phyloP scores from a whole-genome alignment of 176 grass and related monocot species.

The Avena atlantica region DNA sequence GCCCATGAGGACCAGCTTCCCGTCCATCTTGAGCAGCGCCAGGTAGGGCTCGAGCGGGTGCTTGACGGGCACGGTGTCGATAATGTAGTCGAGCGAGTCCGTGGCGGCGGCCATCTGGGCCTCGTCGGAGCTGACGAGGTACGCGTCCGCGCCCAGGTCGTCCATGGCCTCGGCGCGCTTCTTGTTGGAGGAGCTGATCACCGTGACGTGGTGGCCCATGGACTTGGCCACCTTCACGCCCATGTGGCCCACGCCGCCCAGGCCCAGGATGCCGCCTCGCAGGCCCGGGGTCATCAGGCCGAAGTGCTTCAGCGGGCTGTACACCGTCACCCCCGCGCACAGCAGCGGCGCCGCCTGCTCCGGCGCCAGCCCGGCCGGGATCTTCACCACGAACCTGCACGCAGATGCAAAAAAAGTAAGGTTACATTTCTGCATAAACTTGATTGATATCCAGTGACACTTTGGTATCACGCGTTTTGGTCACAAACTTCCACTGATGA shows the following conservation, averaged over 20 bases:
- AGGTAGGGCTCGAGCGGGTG: slow-evolving; percentile 93
- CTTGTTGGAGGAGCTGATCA: slow-evolving; percentile 86
- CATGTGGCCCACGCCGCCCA: slow-evolving; percentile 97
- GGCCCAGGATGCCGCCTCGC: slow-evolving; percentile 73
- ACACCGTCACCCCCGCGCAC: slow-evolving; percentile 90
- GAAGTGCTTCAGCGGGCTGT: slow-evolving; percentile 96
- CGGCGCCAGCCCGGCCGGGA: slow-evolving; percentile 64
- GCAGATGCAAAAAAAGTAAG: background rate
- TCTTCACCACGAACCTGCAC: slow-evolving; percentile 81
- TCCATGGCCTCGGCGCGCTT: slow-evolving; percentile 85
- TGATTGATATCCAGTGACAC: background rate
- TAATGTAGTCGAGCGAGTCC: slow-evolving; percentile 90
- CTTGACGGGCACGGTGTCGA: slow-evolving; percentile 85
- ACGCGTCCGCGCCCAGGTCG: slow-evolving; percentile 88
- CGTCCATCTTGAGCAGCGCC: slow-evolving; percentile 77
- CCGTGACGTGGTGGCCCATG: slow-evolving; percentile 93
- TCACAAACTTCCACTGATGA: too few relatives aligned
- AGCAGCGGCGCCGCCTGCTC: slow-evolving; percentile 93
- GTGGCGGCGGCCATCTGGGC: slow-evolving; percentile 56
- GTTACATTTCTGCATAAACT: too few relatives aligned
- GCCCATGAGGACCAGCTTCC: slow-evolving; percentile 78
- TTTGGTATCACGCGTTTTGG: background rate
- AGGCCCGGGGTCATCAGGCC: slow-evolving; percentile 65
- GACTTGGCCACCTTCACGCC: slow-evolving; percentile 92
- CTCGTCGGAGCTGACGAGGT: slow-evolving; percentile 79